Conservation (phyloP, 768 basidiomycete species). For the Lentinula boryana region DNA sequence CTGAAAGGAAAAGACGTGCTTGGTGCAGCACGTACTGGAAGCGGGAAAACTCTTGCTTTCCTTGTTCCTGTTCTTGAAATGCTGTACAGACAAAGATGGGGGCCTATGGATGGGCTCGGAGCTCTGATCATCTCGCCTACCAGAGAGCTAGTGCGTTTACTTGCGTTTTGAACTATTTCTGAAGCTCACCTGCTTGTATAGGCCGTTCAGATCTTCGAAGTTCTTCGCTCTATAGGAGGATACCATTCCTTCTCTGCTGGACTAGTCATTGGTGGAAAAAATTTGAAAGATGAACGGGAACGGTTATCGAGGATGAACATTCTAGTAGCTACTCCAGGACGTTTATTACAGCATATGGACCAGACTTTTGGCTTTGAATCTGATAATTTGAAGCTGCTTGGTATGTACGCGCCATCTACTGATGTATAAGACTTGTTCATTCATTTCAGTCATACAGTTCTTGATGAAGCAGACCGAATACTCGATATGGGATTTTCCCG, state of each 20-base stretch:
- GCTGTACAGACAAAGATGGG: conserved; percentile 88
- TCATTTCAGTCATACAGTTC: conserved; percentile 41
- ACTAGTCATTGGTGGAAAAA: conserved; percentile 94
- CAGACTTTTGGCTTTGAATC: conserved; percentile 94
- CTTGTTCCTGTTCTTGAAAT: conserved; percentile 90
- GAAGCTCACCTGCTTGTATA: conserved; percentile 21
- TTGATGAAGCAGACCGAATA: conserved; percentile 96
- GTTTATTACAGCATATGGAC: conserved; percentile 96
- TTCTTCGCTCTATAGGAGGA: conserved; percentile 87
- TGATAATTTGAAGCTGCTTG: conserved; percentile 85
- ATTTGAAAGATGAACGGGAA: conserved; percentile 86
- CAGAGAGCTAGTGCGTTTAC: conserved; percentile 71
- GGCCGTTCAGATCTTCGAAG: conserved; percentile 98
- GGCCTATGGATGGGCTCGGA: conserved; percentile 86
- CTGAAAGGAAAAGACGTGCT: conserved; percentile 95
- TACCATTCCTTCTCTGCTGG: conserved; percentile 92
- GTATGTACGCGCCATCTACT: conserved; percentile 35
- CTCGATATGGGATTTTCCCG: conserved; percentile 94
- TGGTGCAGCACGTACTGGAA: conserved; percentile 92
- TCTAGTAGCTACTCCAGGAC: conserved; percentile 94
- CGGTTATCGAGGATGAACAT: conserved; percentile 94
- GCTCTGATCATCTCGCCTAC: conserved; percentile 94
- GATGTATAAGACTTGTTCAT: neutral
- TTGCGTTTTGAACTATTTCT: neutral
- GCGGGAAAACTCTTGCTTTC: conserved; percentile 96